Conservation (phyloP, 768 basidiomycete species). For the Amyloporia xantha region DNA sequence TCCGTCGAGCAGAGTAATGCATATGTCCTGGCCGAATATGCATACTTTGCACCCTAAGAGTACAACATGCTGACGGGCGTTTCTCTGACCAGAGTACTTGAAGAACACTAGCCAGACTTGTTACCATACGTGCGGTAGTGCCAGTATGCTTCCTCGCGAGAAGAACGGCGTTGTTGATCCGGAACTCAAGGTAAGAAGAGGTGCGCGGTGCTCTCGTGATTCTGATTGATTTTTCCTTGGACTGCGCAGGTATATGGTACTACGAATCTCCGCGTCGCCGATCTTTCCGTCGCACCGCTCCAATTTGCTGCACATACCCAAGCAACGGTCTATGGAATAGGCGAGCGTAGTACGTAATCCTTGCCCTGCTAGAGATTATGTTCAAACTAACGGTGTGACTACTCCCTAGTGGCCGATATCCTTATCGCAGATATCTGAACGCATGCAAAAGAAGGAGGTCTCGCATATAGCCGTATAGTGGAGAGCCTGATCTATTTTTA, state of each 20-base stretch:
- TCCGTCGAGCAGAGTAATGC: no score
- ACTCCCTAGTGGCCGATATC: no score
- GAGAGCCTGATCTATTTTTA: no score
- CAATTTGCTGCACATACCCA: constrained; percentile 6
- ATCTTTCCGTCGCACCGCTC: constrained; percentile 9
- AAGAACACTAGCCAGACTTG: not conserved
- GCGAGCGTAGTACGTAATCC: constrained; percentile 2
- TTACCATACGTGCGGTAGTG: constrained; percentile 28
- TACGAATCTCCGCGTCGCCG: constrained; percentile 11
- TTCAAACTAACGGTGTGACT: no score
- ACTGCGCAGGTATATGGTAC: constrained; percentile 12
- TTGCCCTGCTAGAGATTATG: no score
- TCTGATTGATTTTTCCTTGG: no score
- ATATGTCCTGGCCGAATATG: not conserved
- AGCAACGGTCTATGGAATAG: constrained; percentile 7
- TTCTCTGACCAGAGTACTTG: not conserved
- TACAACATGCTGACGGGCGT: not conserved
- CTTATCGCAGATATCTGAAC: no score
- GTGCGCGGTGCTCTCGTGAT: not conserved
- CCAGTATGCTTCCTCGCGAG: constrained; percentile 34
- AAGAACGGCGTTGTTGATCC: constrained; percentile 33
- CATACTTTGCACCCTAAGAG: not conserved
- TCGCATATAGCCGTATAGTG: no score
- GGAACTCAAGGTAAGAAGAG: constrained; percentile 23
- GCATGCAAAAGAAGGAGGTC: no score